Conservation (phyloP, 345 rosid genomes). For the Populus deltoides region DNA sequence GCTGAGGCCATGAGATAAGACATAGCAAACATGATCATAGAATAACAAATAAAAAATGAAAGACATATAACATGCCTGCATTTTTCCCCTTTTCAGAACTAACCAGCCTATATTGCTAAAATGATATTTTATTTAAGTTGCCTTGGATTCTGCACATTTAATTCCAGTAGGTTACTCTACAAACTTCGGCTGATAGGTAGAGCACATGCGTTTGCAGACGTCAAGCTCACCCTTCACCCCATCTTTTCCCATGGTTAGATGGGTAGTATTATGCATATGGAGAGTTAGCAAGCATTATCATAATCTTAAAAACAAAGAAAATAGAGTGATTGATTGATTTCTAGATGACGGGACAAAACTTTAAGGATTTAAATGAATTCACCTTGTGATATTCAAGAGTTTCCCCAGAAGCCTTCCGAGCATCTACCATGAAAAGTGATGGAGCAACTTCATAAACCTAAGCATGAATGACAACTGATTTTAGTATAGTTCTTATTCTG, state of each 20-base stretch:
- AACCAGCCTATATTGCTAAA: background rate
- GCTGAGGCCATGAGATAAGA: background rate
- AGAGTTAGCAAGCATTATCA: background rate
- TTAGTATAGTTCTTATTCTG: background rate
- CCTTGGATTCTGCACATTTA: background rate
- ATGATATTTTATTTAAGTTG: background rate
- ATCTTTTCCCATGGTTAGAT: too few relatives aligned
- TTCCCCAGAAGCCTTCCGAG: slow-evolving; percentile 85
- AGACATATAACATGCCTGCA: background rate
- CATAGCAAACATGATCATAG: background rate
- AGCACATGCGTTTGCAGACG: too few relatives aligned
- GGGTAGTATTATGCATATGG: background rate
- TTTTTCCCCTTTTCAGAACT: background rate
- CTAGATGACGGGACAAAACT: background rate
- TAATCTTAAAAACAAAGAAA: background rate
- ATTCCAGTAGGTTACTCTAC: background rate
- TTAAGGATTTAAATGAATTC: background rate
- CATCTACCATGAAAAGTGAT: slow-evolving; percentile 88
- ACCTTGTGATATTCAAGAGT: slow-evolving; percentile 93
- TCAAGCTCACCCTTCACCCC: too few relatives aligned
- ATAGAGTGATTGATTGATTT: background rate
- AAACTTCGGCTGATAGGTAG: background rate
- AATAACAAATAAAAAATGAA: background rate
- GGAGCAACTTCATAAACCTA: slow-evolving; percentile 92
- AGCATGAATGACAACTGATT: background rate